phyloP scores from a whole-genome alignment of 768 basidiomycete genomes.

The Naganishia randhawae region DNA sequence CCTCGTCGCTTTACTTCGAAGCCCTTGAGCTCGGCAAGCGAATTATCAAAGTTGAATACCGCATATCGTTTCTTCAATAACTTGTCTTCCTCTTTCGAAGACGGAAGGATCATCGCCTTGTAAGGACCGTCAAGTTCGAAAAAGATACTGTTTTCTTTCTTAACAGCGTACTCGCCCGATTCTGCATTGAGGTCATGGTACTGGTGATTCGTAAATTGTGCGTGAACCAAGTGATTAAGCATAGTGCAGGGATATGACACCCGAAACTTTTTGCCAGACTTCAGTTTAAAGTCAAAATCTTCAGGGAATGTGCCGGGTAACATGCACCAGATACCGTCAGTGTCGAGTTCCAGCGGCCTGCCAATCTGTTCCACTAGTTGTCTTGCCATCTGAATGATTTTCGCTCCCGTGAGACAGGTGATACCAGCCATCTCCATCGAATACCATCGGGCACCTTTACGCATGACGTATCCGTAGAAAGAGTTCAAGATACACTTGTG shows the following conservation, averaged over 20 bases:
- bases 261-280: conserved; percentile 75
- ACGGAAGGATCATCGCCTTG: conserved; percentile 97
- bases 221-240: conserved; percentile 96
- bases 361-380: conserved; percentile 96
- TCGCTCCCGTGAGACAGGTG: conserved; percentile 94
- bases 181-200: conserved; percentile 87
- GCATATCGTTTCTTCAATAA: conserved; percentile 97
- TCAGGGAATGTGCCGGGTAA: conserved; percentile 95
- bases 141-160: conserved; percentile 97
- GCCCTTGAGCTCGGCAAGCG: conserved; percentile 95
- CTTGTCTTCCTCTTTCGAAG: conserved; percentile 98
- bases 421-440: conserved; percentile 99
- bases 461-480: conserved; percentile 99
- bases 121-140: conserved; percentile 99
- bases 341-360: conserved; percentile 92
- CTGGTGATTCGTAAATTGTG: conserved; percentile 92
- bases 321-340: conserved; percentile 99
- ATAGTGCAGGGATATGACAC: conserved; percentile 99
- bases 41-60: conserved; percentile 96
- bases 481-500: conserved; percentile 99
- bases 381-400: conserved; percentile 97
- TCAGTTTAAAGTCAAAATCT: conserved; percentile 90
- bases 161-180: conserved; percentile 76
- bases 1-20: conserved; percentile 98
- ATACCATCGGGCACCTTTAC: conserved; percentile 98